Percentiles rank a stretch among this genome's conserved stretches.
Conservation (phyloP, 805 yeast species). For the Metschnikowia lochheadii region DNA sequence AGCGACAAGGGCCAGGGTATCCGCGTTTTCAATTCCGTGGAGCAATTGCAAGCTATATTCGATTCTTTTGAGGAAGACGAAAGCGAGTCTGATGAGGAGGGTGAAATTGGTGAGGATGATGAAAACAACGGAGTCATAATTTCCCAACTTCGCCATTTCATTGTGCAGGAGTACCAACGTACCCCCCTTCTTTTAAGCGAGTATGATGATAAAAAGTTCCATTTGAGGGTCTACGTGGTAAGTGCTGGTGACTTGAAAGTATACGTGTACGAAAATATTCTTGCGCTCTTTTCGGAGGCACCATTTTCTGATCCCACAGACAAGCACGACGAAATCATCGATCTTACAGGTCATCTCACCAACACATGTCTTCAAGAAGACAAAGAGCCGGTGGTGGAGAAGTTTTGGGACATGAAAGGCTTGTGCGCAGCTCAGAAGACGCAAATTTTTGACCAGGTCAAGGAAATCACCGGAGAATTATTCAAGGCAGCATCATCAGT, state of each 20-base stretch:
- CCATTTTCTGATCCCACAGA: conserved; percentile 36
- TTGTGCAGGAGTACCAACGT: conserved; percentile 76
- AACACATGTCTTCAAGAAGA: conserved; percentile 85
- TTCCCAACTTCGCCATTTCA: conserved; percentile 85
- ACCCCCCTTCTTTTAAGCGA: conserved; percentile 62
- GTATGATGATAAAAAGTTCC: conserved; percentile 74
- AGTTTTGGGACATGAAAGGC: conserved; percentile 55
- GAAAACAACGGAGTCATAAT: conserved; percentile 66
- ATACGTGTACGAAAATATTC: conserved; percentile 72
- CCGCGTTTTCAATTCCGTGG: conserved; percentile 70
- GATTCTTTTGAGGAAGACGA: conserved; percentile 77
- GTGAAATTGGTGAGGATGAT: conserved; percentile 29
- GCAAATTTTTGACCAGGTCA: conserved; percentile 50
- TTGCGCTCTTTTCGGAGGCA: conserved; percentile 72
- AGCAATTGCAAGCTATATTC: conserved; percentile 77
- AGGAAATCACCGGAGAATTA: conserved; percentile 59
- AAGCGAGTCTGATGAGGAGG: conserved; percentile 43
- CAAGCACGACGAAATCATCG: conserved; percentile 28
- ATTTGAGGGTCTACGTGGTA: conserved; percentile 79
- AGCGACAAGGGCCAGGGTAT: conserved; percentile 97
- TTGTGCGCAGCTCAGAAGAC: conserved; percentile 26
- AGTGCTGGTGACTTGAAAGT: conserved; percentile 73
- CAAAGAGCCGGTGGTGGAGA: conserved; percentile 51
- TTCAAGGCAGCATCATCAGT: conserved; percentile 78
- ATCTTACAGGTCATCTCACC: conserved; percentile 77